phyloP scores from a whole-genome alignment of 345 rosid genomes.

The Corchorus olitorius region DNA sequence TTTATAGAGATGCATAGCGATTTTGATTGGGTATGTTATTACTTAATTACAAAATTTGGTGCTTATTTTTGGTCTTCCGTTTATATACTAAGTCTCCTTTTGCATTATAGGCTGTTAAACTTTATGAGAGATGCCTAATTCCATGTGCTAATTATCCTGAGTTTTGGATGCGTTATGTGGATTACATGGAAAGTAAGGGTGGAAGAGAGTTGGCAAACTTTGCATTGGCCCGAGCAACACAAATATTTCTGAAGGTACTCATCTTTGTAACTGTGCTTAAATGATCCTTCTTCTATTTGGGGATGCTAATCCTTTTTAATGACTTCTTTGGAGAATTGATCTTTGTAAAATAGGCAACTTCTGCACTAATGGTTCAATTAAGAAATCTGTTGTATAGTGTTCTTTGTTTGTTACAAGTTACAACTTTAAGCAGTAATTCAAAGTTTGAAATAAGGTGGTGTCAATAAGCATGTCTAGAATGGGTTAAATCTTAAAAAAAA shows the following conservation, averaged over 20 bases:
- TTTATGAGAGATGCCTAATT: conserved; percentile 87
- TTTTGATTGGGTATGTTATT: conserved; percentile 85
- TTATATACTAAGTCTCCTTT: conserved; percentile 16
- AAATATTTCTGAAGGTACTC: conserved; percentile 70
- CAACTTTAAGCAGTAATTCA: neutral
- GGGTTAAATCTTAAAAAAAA: neutral
- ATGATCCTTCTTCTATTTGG: neutral
- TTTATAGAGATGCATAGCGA: conserved; percentile 75
- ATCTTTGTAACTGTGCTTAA: conserved; percentile 18
- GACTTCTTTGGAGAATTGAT: neutral
- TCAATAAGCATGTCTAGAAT: neutral
- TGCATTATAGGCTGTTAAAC: conserved; percentile 66
- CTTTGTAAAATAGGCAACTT: neutral
- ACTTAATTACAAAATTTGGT: conserved; percentile 24
- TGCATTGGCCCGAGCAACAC: conserved; percentile 73
- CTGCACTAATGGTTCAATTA: neutral
- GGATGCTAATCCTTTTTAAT: neutral
- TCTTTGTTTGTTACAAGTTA: neutral
- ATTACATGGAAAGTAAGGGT: conserved; percentile 80
- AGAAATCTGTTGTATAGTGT: neutral
- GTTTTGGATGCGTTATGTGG: conserved; percentile 93
- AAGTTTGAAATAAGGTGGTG: neutral
- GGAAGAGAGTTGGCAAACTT: conserved; percentile 88
- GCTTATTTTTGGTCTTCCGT: conserved; percentile 18
- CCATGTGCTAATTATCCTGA: conserved; percentile 85